Evolutionary conservation across 2,329 filamentous ascomycete genomes (phyloP).

Genomic region (Beauveria rudraprayagi): DNA sequence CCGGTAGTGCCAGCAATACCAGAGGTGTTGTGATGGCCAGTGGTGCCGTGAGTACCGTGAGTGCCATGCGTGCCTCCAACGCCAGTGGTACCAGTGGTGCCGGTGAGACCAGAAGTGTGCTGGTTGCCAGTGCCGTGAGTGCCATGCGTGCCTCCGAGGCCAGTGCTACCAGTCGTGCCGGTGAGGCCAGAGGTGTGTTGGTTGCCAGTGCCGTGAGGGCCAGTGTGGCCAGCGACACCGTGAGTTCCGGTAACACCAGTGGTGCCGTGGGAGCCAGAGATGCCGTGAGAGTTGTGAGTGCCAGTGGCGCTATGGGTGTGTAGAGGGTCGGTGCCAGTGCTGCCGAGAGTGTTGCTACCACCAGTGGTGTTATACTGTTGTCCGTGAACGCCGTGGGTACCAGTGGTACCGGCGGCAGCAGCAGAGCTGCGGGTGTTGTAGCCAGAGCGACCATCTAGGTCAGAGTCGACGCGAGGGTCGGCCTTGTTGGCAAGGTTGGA

Average conservation of each 20-base stretch:
- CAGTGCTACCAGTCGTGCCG: conserved; percentile 13
- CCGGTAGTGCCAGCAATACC: conserved; percentile 25
- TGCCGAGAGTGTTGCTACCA: conserved; percentile 25
- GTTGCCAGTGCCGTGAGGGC: conserved; percentile 15
- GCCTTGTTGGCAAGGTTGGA: conserved; percentile 37
- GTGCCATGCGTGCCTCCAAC: conserved; percentile 14
- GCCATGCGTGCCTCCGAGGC: conserved; percentile 13
- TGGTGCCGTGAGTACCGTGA: conserved; percentile 13
- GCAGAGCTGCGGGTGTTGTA: conserved; percentile 15
- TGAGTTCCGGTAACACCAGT: not conserved
- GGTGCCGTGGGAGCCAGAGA: conserved; percentile 20
- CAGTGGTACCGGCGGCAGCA: conserved; percentile 18
- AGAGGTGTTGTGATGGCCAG: conserved; percentile 11
- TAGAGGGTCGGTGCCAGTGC: conserved; percentile 23
- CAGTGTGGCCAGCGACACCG: not conserved
- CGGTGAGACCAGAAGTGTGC: conserved; percentile 17
- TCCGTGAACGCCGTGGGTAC: conserved; percentile 35
- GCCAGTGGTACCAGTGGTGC: not conserved
- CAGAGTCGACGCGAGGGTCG: conserved; percentile 45
- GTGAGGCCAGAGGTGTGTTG: conserved; percentile 13
- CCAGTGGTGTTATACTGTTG: conserved; percentile 17
- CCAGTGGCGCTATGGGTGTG: conserved; percentile 5
- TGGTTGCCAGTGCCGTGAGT: conserved; percentile 13
- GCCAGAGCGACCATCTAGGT: conserved; percentile 31
- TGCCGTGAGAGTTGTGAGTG: conserved; percentile 18